These are phyloP conservation scores for Ganoderma boninense DNA, from an alignment of 1,284 basidiomycete genomes.

Conservation along the genomic window DNA sequence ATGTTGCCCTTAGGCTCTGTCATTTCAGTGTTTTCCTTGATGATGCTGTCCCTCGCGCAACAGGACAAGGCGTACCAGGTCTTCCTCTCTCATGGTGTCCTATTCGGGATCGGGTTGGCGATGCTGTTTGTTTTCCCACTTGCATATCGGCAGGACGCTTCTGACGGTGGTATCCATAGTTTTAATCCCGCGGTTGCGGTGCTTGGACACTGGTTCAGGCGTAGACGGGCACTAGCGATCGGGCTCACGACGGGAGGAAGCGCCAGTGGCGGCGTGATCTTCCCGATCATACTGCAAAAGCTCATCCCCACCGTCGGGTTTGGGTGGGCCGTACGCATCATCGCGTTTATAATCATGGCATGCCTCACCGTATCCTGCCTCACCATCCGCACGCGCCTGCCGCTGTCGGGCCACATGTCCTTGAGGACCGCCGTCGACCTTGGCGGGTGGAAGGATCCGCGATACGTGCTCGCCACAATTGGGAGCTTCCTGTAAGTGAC, in stretches of 20 bases:
- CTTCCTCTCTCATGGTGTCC: conserved; percentile 47
- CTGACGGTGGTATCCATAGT: background rate
- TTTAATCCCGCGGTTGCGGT: conserved; percentile 25
- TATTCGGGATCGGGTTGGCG: conserved; percentile 44
- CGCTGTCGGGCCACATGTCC: conserved; percentile 33
- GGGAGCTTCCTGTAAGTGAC: conserved; percentile 42
- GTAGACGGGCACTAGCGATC: conserved; percentile 60
- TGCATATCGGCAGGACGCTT: background rate
- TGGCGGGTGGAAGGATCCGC: conserved; percentile 41
- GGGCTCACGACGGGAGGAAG: conserved; percentile 52
- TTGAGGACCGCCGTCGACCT: conserved; percentile 40
- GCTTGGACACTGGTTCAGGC: conserved; percentile 36
- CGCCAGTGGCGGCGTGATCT: conserved; percentile 65
- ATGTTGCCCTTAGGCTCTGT: conserved; percentile 44
- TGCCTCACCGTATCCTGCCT: conserved; percentile 42
- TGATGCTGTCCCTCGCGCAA: conserved; percentile 46
- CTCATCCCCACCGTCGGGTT: conserved; percentile 66
- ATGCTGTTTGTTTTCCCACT: conserved; percentile 38
- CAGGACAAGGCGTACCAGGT: conserved; percentile 44
- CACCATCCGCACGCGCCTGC: conserved; percentile 40
- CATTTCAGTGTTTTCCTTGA: conserved; percentile 43
- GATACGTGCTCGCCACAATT: conserved; percentile 40
- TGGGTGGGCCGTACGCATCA: conserved; percentile 60
- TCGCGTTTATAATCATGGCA: conserved; percentile 42
- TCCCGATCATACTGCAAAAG: conserved; percentile 66